Evolutionary conservation across 139 green algal genomes (phyloP).

Genomic region (Chlamydomonas sp.): DNA sequence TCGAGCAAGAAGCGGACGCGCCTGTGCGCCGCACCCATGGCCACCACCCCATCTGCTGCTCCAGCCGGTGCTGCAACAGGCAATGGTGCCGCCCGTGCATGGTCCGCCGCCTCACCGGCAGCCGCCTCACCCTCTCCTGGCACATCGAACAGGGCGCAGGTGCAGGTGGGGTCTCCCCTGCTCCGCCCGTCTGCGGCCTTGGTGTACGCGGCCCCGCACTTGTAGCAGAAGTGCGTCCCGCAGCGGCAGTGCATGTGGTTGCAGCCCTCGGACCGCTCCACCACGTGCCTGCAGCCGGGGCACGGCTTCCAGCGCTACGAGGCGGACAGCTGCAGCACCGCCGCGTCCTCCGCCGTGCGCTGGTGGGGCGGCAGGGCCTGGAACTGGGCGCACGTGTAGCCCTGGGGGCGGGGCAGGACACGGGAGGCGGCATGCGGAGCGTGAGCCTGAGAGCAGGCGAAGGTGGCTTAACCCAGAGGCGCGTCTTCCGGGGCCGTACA

Average conservation of each 20-base stretch:
- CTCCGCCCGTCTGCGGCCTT: too few relatives aligned
- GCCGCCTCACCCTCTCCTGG: slow-evolving; percentile 8
- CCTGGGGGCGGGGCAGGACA: not conserved
- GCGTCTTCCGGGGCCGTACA: too few relatives aligned
- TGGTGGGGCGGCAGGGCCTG: slow-evolving; percentile 47
- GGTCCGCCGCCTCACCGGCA: not conserved
- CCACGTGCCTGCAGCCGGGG: slow-evolving; percentile 38
- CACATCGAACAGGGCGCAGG: slow-evolving; percentile 42
- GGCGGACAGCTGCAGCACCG: slow-evolving; percentile 37
- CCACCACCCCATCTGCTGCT: too few relatives aligned
- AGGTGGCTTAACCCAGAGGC: too few relatives aligned
- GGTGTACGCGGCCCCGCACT: too few relatives aligned
- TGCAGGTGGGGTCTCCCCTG: not conserved
- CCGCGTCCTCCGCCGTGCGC: slow-evolving; percentile 42
- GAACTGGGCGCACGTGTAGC: slow-evolving; percentile 52
- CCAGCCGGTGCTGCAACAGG: not conserved
- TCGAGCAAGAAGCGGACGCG: too few relatives aligned
- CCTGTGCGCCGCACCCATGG: too few relatives aligned
- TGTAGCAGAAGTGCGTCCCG: slow-evolving; percentile 48
- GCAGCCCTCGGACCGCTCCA: slow-evolving; percentile 53
- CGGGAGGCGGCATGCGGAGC: too few relatives aligned
- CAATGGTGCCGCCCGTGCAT: not conserved
- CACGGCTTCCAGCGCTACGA: slow-evolving; percentile 39
- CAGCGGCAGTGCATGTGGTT: slow-evolving; percentile 56
- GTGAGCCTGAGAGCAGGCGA: too few relatives aligned